Percentiles rank a stretch among this genome's conserved stretches.
These are phyloP conservation scores for Ganoderma boninense DNA, from an alignment of 1,284 basidiomycete species.

Conservation along the genomic window DNA sequence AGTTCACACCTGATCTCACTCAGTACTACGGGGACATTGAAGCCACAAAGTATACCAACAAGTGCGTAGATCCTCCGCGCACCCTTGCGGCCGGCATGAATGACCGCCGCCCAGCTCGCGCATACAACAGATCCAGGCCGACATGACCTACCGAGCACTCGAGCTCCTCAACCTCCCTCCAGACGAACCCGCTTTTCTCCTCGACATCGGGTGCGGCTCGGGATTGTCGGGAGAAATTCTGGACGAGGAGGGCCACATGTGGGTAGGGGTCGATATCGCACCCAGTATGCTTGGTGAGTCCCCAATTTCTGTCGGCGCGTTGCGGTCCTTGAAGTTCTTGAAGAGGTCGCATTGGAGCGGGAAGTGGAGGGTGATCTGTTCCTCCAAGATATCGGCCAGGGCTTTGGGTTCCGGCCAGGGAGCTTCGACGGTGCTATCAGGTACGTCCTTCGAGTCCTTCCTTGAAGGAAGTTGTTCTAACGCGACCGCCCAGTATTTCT, in stretches of 20 bases:
- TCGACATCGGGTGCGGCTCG: conserved; percentile 99
- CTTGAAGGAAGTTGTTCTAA: neutral
- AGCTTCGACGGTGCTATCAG: conserved; percentile 98
- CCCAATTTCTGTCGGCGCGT: neutral
- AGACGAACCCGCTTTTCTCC: conserved; percentile 81
- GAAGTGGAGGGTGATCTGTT: conserved; percentile 95
- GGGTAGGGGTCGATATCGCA: conserved; percentile 96
- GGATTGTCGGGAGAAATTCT: conserved; percentile 98
- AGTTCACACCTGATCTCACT: conserved; percentile 25
- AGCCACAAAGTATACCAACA: conserved; percentile 96
- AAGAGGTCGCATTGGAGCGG: conserved; percentile 93
- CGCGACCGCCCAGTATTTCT: conserved; percentile 75
- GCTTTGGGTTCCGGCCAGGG: conserved; percentile 94
- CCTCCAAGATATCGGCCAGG: conserved; percentile 92
- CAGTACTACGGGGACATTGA: conserved; percentile 98
- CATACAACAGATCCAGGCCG: conserved; percentile 96
- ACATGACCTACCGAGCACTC: conserved; percentile 97
- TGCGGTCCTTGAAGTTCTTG: neutral
- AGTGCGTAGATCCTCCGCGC: conserved; percentile 59
- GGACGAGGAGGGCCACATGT: conserved; percentile 93
- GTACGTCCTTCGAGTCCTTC: conserved; percentile 48
- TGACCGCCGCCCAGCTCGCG: conserved; percentile 71
- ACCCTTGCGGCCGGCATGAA: conserved; percentile 3
- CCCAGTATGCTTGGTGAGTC: conserved; percentile 94
- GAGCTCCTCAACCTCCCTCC: conserved; percentile 89